phyloP scores from a whole-genome alignment of 768 basidiomycete species.

The Mycena crocata region DNA sequence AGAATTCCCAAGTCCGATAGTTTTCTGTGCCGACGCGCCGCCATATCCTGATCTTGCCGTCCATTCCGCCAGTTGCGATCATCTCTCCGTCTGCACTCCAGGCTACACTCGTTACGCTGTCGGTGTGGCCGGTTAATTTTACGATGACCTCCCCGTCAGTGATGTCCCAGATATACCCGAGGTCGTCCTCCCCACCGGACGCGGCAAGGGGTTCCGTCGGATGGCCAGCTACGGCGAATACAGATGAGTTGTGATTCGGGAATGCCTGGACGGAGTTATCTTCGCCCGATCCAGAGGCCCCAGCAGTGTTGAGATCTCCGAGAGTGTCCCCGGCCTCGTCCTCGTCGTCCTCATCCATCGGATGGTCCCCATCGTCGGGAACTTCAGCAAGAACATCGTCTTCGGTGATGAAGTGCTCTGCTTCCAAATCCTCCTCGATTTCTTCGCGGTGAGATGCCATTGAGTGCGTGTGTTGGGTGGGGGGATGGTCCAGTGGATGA shows the following conservation, averaged over 20 bases:
- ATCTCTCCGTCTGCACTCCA: constrained; percentile 94
- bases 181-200: constrained; percentile 95
- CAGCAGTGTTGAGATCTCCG: constrained; percentile 54
- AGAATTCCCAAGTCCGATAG: constrained; percentile 91
- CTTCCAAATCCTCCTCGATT: constrained; percentile 57
- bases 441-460: constrained; percentile 50
- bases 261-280: constrained; percentile 81
- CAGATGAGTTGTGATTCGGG: constrained; percentile 75
- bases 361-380: constrained; percentile 71
- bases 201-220: constrained; percentile 85
- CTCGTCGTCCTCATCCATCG: constrained; percentile 77
- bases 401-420: constrained; percentile 70
- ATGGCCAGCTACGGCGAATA: constrained; percentile 88
- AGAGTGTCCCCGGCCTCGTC: constrained; percentile 55
- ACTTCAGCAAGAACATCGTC: constrained; percentile 77
- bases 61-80: constrained; percentile 98
- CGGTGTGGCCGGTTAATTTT: constrained; percentile 91
- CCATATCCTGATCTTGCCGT: constrained; percentile 95
- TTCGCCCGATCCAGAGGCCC: constrained; percentile 54
- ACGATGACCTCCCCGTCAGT: constrained; percentile 83
- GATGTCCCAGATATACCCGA: constrained; percentile 94
- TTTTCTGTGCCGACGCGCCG: constrained; percentile 80
- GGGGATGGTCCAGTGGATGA: no score
- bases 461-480: constrained; percentile 7
- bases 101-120: constrained; percentile 83